phyloP scores from a whole-genome alignment of 805 yeast species.

The Candida vaughaniae region DNA sequence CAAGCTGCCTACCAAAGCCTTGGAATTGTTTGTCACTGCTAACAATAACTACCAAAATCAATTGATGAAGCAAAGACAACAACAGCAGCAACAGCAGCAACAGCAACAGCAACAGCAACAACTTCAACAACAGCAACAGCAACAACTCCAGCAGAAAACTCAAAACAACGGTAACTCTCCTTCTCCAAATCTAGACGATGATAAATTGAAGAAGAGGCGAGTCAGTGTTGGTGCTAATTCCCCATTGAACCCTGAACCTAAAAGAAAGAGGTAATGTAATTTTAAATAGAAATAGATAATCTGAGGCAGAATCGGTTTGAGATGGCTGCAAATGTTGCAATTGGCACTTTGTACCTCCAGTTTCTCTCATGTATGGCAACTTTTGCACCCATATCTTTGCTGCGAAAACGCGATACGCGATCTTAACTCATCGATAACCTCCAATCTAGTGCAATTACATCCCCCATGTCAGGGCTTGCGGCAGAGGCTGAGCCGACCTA shows the following conservation, averaged over 20 bases:
- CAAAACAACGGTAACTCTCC: conserved; percentile 3
- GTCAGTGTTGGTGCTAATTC: conserved; percentile 11
- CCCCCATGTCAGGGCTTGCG: too few relatives aligned
- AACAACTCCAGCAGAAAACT: conserved; percentile 4
- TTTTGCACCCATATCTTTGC: too few relatives aligned
- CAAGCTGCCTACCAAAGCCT: conserved; percentile 54
- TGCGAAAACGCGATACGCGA: too few relatives aligned
- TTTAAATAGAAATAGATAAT: too few relatives aligned
- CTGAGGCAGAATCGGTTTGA: too few relatives aligned
- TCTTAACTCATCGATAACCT: too few relatives aligned
- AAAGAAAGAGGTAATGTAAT: conserved; percentile 5
- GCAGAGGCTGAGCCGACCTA: too few relatives aligned
- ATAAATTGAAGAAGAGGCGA: conserved; percentile 12
- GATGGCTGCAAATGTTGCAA: too few relatives aligned
- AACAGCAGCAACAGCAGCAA: conserved; percentile 8
- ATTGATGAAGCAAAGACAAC: conserved; percentile 13
- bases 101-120: conserved; percentile 1
- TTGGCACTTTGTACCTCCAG: too few relatives aligned
- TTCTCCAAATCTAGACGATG: conserved; percentile 14
- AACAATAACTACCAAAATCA: conserved; percentile 22
- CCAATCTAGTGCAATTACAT: too few relatives aligned
- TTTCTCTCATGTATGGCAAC: too few relatives aligned
- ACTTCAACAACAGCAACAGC: conserved; percentile 2
- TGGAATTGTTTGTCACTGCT: conserved; percentile 40
- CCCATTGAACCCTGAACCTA: conserved; percentile 6